These are phyloP conservation scores for Tardiomyces blankii DNA, from an alignment of 1,139 yeast species.

Conservation along the genomic window DNA sequence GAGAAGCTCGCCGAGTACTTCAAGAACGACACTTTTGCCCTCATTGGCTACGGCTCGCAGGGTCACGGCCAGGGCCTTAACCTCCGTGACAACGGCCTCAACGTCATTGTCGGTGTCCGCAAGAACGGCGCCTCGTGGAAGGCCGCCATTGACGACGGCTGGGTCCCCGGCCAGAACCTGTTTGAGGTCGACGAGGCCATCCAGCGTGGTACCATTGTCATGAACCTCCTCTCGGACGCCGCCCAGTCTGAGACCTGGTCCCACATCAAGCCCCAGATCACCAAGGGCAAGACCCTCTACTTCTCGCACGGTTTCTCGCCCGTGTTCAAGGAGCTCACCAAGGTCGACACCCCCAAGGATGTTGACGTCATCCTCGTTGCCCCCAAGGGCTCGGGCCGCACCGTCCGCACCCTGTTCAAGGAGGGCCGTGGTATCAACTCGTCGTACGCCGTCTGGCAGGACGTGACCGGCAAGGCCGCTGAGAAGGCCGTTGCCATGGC, in stretches of 20 bases:
- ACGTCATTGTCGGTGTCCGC: constrained; percentile 97
- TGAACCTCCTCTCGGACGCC: constrained; percentile 98
- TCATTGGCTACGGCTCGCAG: constrained; percentile 99
- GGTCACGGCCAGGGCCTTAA: constrained; percentile 99
- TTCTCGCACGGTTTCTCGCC: constrained; percentile 99
- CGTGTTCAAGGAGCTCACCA: constrained; percentile 94
- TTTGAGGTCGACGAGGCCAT: constrained; percentile 93
- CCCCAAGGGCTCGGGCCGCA: constrained; percentile 99
- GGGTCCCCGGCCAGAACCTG: constrained; percentile 99
- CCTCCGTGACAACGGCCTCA: constrained; percentile 97
- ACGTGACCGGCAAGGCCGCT: constrained; percentile 97
- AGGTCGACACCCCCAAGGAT: constrained; percentile 90
- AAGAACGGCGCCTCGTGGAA: constrained; percentile 99
- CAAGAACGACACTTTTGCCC: constrained; percentile 94
- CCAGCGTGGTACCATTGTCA: constrained; percentile 79
- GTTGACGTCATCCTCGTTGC: constrained; percentile 97
- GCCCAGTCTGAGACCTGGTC: constrained; percentile 99
- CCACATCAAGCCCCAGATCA: constrained; percentile 74
- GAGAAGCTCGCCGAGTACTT: constrained; percentile 93
- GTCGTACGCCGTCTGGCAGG: constrained; percentile 98
- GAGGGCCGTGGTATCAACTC: constrained; percentile 99
- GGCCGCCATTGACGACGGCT: constrained; percentile 98
- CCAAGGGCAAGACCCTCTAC: constrained; percentile 96
- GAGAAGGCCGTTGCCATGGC: constrained; percentile 98
- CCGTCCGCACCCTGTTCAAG: constrained; percentile 97